Evolutionary conservation across 805 yeast genomes (phyloP).

Genomic region (Saccharomycopsis sp.): DNA sequence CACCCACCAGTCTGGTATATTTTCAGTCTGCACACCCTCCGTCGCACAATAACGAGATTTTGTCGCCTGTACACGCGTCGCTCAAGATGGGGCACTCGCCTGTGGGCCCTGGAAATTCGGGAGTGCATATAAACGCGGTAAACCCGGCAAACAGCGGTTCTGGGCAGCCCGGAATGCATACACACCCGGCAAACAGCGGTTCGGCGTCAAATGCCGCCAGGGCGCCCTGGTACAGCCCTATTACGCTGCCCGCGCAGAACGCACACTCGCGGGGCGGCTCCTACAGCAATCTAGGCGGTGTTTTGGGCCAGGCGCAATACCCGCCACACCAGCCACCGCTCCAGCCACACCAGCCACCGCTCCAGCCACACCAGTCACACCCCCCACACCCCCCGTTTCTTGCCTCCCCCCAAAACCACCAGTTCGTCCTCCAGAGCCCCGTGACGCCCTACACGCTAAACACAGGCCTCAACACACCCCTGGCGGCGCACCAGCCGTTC

Average conservation of each 20-base stretch:
- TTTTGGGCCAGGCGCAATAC: background rate
- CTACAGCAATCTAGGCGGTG: background rate
- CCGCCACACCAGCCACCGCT: constrained; percentile 6
- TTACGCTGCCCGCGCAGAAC: constrained; percentile 12
- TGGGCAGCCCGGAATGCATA: no score
- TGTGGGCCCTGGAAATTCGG: no score
- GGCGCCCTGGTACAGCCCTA: constrained; percentile 15
- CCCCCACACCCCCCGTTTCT: constrained; percentile 19
- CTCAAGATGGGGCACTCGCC: constrained; percentile 9
- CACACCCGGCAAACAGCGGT: background rate
- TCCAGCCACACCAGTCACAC: constrained; percentile 13
- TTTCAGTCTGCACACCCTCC: background rate
- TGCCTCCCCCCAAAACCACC: background rate
- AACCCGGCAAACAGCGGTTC: no score
- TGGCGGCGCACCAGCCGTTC: background rate
- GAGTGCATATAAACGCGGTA: no score
- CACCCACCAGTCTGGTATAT: constrained; percentile 1
- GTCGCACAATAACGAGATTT: constrained; percentile 5
- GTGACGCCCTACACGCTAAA: background rate
- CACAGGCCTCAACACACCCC: background rate
- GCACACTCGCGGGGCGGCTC: constrained; percentile 4
- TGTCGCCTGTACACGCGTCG: constrained; percentile 5
- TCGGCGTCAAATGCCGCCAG: background rate
- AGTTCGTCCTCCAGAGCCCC: background rate
- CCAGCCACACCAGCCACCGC: constrained; percentile 9